Evolutionary conservation across 306 rosid genomes (phyloP).

Genomic region (cucumber (Cucumis sativus)): DNA sequence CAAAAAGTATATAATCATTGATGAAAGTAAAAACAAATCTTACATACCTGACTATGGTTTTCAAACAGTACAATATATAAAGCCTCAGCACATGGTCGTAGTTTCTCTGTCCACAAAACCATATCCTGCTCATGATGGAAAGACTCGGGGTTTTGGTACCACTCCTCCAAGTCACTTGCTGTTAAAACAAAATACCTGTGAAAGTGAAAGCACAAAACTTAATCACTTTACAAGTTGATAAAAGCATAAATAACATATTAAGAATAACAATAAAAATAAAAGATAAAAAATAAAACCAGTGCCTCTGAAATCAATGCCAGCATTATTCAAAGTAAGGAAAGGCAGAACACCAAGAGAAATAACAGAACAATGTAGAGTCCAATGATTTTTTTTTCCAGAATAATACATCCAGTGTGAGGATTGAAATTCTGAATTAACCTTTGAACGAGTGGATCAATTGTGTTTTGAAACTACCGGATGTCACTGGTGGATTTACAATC

Average conservation of each 20-base stretch:
- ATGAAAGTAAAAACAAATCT: conserved; percentile 5
- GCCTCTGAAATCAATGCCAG: neutral
- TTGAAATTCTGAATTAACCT: too few species aligned
- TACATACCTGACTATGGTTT: conserved; percentile 79
- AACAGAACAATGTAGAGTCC: neutral
- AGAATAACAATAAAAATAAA: neutral
- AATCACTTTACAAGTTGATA: neutral
- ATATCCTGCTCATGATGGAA: conserved; percentile 98
- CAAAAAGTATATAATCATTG: neutral
- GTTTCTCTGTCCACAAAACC: conserved; percentile 97
- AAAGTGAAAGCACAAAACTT: neutral
- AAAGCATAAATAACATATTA: neutral
- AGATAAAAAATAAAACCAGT: neutral
- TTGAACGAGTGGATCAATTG: too few species aligned
- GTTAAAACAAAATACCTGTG: conserved; percentile 86
- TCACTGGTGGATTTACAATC: too few species aligned
- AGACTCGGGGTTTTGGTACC: conserved; percentile 76
- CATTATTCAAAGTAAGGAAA: neutral
- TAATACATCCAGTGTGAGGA: too few species aligned
- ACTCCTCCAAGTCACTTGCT: conserved; percentile 79
- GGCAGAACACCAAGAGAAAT: neutral
- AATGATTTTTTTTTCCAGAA: too few species aligned
- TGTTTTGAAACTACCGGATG: too few species aligned
- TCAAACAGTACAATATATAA: conserved; percentile 83
- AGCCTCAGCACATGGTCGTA: conserved; percentile 98